Conservation (phyloP, 768 basidiomycete genomes). For the Rhizopogon salebrosus region DNA sequence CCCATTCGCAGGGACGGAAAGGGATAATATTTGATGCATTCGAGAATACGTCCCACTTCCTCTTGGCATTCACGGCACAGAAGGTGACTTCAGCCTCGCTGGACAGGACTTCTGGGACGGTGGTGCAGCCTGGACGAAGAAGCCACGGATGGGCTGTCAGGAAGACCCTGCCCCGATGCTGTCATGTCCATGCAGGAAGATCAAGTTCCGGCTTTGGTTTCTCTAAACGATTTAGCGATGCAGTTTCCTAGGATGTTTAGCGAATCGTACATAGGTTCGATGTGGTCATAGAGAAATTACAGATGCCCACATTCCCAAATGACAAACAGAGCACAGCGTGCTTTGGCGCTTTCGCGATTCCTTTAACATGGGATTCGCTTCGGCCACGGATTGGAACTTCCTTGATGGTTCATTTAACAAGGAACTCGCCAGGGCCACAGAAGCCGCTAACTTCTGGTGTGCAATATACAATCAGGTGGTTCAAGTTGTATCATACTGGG, state of each 20-base stretch:
- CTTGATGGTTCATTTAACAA: background rate
- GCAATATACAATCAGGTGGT: background rate
- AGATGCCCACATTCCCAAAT: background rate
- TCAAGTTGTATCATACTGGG: background rate
- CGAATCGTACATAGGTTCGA: background rate
- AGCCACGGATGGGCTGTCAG: background rate
- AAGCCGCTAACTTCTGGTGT: background rate
- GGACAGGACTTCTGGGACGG: background rate
- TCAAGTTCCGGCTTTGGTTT: conserved; percentile 5
- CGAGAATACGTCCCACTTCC: conserved; percentile 4
- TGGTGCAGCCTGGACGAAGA: background rate
- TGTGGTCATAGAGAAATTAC: background rate
- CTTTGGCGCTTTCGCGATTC: background rate
- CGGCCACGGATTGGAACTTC: background rate
- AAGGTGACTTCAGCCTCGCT: background rate
- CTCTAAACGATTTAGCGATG: background rate
- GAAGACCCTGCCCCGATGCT: background rate
- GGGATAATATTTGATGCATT: background rate
- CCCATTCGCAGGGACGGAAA: background rate
- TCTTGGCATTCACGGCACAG: conserved; percentile 1
- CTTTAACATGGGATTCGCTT: background rate
- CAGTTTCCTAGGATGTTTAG: background rate
- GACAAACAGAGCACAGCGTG: background rate
- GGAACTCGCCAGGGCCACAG: background rate
- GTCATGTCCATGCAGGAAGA: background rate